These are phyloP conservation scores for Suhomyces sp. DNA, from an alignment of 805 yeast species.

Conservation along the genomic window DNA sequence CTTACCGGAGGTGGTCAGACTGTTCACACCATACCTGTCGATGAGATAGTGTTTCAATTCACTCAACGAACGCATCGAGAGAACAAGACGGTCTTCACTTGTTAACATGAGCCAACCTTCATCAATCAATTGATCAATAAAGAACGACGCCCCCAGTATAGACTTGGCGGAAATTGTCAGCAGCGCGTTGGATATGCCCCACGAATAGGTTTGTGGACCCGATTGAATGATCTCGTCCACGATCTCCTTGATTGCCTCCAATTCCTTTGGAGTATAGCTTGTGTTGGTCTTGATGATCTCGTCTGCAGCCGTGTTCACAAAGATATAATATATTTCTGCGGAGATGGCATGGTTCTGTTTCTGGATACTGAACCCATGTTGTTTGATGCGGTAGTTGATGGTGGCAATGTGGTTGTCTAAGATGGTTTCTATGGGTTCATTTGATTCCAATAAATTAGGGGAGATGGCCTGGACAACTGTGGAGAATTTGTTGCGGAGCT, in stretches of 20 bases:
- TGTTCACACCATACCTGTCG: conserved; percentile 39
- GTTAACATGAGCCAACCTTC: conserved; percentile 54
- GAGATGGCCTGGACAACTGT: conserved; percentile 10
- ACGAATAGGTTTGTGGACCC: conserved; percentile 30
- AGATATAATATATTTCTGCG: conserved; percentile 31
- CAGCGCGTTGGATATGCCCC: conserved; percentile 36
- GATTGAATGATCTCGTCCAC: conserved; percentile 48
- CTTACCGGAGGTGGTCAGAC: conserved; percentile 29
- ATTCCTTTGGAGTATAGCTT: conserved; percentile 35
- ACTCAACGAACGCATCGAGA: conserved; percentile 43
- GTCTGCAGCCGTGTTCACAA: conserved; percentile 42
- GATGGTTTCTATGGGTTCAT: conserved; percentile 4
- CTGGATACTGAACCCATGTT: conserved; percentile 45
- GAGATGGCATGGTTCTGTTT: conserved; percentile 36
- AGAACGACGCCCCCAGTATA: conserved; percentile 35
- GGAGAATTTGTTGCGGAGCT: conserved; percentile 23
- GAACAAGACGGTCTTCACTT: conserved; percentile 29
- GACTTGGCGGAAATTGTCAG: conserved; percentile 30
- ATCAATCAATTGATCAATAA: conserved; percentile 41
- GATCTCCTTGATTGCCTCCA: conserved; percentile 43
- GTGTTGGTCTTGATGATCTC: conserved; percentile 42
- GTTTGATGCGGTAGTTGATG: conserved; percentile 32
- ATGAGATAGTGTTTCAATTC: conserved; percentile 48
- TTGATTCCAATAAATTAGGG: conserved; percentile 3
- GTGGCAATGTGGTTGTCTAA: conserved; percentile 22